Percentiles rank a stretch among this genome's conserved stretches.
Evolutionary conservation across 164 flowering plant species (phyloP).

Genomic region (Sextonia rubra): DNA sequence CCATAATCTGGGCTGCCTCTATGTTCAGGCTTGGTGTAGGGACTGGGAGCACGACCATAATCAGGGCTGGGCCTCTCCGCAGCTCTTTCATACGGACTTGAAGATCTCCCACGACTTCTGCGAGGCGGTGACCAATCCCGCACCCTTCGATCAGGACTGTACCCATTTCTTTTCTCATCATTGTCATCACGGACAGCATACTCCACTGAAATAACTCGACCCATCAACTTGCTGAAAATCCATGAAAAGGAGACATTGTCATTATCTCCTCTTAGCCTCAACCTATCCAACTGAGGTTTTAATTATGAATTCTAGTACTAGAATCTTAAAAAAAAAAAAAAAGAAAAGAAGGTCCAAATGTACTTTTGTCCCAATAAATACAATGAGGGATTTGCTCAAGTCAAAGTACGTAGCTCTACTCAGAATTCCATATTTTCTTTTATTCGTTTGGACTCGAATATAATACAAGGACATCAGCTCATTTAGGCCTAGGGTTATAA

Average conservation of each 20-base stretch:
- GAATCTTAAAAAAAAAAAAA: too few species aligned
- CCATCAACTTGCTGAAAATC: slow-evolving; percentile 75
- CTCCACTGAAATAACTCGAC: slow-evolving; percentile 87
- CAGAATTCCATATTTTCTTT: too few species aligned
- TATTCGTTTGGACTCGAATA: too few species aligned
- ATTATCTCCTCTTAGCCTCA: too few species aligned
- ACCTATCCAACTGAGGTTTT: too few species aligned
- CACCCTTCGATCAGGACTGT: slow-evolving; percentile 61
- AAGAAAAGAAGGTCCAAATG: too few species aligned
- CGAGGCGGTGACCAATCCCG: slow-evolving; percentile 48
- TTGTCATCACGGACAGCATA: slow-evolving; percentile 82
- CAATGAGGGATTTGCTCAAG: too few species aligned
- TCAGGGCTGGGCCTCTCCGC: slow-evolving; percentile 75
- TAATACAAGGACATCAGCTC: too few species aligned
- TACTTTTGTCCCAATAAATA: too few species aligned
- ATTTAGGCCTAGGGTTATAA: too few species aligned
- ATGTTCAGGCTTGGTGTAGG: slow-evolving; percentile 23
- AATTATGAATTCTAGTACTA: too few species aligned
- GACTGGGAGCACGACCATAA: slow-evolving; percentile 60
- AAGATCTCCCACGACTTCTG: slow-evolving; percentile 35
- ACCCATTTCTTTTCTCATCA: slow-evolving; percentile 67
- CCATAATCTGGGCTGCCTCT: slow-evolving; percentile 51
- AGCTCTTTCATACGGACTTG: slow-evolving; percentile 33
- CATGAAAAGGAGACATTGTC: not conserved
- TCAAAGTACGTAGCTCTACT: too few species aligned